Conservation (phyloP, 352 stramenopile genomes). For the Pythium angustatum region DNA sequence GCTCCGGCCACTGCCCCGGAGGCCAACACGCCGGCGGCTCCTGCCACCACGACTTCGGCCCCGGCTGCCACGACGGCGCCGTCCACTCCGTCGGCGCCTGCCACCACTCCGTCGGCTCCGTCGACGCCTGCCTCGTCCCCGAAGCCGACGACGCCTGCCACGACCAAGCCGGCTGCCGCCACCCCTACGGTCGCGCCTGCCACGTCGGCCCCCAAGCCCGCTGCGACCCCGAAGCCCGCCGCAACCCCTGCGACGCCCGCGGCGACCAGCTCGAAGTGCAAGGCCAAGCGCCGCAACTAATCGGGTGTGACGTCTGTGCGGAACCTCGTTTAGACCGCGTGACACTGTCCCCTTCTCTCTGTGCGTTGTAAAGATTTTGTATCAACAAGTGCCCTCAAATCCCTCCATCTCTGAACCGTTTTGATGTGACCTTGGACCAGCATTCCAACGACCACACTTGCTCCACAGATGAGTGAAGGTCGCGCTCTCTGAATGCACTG, state of each 20-base stretch:
- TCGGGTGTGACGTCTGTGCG: not conserved
- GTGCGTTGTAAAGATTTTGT: conserved; percentile 6
- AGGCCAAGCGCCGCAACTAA: conserved; percentile 17
- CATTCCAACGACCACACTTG: not conserved
- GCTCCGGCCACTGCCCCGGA: not conserved
- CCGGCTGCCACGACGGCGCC: not conserved
- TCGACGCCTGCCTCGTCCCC: not conserved
- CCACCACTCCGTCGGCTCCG: not conserved
- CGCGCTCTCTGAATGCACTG: not conserved
- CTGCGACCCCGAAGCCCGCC: conserved; percentile 1
- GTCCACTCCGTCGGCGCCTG: not conserved
- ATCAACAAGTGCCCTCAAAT: not conserved
- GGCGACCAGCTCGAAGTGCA: conserved; percentile 5
- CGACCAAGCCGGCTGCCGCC: not conserved
- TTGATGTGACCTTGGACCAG: not conserved
- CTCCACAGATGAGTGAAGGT: conserved; percentile 6
- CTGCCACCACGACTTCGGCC: not conserved
- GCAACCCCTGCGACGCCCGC: conserved; percentile 4
- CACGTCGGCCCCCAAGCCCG: conserved; percentile 2
- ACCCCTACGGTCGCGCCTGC: conserved; percentile 10
- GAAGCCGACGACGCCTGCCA: not conserved
- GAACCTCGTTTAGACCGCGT: not conserved
- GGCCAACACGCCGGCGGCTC: not conserved
- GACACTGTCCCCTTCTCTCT: not conserved
- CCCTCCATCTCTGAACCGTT: not conserved